phyloP scores from a whole-genome alignment of 2,329 filamentous ascomycete species.

The Tolypocladium inflatum region DNA sequence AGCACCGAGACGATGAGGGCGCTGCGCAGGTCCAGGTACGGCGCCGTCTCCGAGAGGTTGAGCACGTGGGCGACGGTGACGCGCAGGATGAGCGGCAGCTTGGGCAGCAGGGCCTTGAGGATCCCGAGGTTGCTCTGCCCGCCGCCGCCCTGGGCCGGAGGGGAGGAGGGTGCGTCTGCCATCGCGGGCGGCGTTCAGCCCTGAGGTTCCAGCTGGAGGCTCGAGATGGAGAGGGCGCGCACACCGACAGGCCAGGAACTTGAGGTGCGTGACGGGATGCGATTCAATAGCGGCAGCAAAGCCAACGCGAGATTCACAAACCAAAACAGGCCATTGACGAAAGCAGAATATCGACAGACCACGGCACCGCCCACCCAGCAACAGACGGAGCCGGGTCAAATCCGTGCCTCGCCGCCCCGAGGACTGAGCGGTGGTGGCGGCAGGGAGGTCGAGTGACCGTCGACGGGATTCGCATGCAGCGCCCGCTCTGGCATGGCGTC shows the following conservation, averaged over 20 bases:
- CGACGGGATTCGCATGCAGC: not conserved
- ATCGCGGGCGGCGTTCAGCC: not conserved
- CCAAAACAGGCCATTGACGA: not conserved
- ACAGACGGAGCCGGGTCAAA: not conserved
- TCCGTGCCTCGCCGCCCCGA: not conserved
- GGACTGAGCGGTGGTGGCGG: not conserved
- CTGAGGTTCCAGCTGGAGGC: too few relatives aligned
- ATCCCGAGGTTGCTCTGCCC: slow-evolving; percentile 5
- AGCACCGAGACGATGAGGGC: slow-evolving; percentile 63
- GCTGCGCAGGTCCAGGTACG: slow-evolving; percentile 71
- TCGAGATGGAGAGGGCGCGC: not conserved
- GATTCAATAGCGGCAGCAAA: not conserved
- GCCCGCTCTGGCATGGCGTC: not conserved
- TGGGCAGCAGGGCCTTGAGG: slow-evolving; percentile 32
- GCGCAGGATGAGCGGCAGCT: slow-evolving; percentile 53
- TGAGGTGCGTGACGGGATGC: not conserved
- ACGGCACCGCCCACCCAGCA: not conserved
- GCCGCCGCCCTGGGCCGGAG: not conserved
- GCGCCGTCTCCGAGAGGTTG: slow-evolving; percentile 56
- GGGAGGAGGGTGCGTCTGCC: not conserved
- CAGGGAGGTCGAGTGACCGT: not conserved
- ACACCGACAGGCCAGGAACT: not conserved
- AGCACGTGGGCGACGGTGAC: slow-evolving; percentile 56
- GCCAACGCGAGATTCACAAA: not conserved
- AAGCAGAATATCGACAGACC: not conserved